These are phyloP conservation scores for Xylariaceae sp. DNA, from an alignment of 2,329 filamentous ascomycete species.

Conservation along the genomic window DNA sequence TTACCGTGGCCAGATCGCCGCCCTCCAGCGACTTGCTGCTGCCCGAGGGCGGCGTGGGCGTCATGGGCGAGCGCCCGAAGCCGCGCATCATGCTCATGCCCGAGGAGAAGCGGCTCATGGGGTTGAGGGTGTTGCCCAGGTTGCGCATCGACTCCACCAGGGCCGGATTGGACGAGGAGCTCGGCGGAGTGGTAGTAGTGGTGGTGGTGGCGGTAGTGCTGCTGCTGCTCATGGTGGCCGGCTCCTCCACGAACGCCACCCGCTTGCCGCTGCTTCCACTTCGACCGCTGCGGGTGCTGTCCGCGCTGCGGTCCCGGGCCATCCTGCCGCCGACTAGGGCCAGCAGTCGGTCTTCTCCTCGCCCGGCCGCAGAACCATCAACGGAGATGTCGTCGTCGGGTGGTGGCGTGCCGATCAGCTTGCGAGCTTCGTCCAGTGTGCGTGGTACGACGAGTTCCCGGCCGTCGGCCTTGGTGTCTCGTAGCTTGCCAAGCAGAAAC, in stretches of 20 bases:
- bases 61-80: constrained; percentile 55
- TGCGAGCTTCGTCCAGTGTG: constrained; percentile 86
- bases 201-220: too few species aligned
- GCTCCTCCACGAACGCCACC: constrained; percentile 35
- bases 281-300: constrained; percentile 60
- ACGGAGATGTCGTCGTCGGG: constrained; percentile 53
- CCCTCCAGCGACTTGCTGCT: constrained; percentile 35
- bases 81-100: constrained; percentile 67
- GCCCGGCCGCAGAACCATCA: constrained; percentile 43
- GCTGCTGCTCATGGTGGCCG: constrained; percentile 19
- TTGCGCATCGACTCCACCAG: constrained; percentile 74
- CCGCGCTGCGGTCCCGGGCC: constrained; percentile 64
- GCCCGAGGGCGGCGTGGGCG: constrained; percentile 30
- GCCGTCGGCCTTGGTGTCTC: constrained; percentile 54
- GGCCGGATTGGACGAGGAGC: constrained; percentile 42
- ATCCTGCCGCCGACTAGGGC: constrained; percentile 64
- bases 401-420: constrained; percentile 70
- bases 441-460: constrained; percentile 62
- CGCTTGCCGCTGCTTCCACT: constrained; percentile 57
- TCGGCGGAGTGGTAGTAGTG: constrained; percentile 18
- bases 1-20: constrained; percentile 50
- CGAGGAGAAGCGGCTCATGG: constrained; percentile 69
- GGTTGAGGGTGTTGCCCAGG: constrained; percentile 73
- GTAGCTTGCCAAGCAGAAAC: constrained; percentile 81
- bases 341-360: constrained; percentile 57